These are phyloP conservation scores for Phytophthora pluvialis DNA, from an alignment of 352 stramenopile genomes.

Conservation along the genomic window DNA sequence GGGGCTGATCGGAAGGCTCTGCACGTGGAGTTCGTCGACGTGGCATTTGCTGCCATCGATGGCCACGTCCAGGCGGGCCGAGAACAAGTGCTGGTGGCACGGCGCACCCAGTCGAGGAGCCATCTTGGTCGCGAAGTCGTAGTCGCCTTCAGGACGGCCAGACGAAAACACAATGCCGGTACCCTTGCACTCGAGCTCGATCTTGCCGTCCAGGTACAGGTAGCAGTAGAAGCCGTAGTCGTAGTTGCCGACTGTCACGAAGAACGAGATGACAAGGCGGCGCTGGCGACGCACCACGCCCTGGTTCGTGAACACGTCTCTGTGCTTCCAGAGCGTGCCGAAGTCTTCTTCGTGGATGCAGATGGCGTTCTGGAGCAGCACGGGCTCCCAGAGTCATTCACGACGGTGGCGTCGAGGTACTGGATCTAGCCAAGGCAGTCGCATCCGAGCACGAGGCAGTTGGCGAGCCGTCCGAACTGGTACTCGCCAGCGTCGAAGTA, in stretches of 20 bases:
- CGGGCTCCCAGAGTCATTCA: conserved; percentile 55
- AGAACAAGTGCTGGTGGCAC: conserved; percentile 84
- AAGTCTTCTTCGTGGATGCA: conserved; percentile 89
- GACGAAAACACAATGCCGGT: conserved; percentile 82
- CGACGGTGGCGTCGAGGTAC: conserved; percentile 81
- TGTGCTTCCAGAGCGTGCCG: conserved; percentile 83
- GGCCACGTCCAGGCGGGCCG: conserved; percentile 72
- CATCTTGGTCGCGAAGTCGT: conserved; percentile 53
- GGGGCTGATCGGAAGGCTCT: conserved; percentile 43
- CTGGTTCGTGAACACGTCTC: conserved; percentile 29
- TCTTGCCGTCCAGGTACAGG: conserved; percentile 74
- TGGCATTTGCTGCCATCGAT: conserved; percentile 64
- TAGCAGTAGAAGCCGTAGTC: conserved; percentile 85
- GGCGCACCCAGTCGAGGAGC: conserved; percentile 65
- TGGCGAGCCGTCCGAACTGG: conserved; percentile 70
- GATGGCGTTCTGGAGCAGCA: conserved; percentile 70
- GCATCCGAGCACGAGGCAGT: conserved; percentile 76
- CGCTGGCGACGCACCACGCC: conserved; percentile 59
- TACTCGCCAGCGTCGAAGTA: conserved; percentile 88
- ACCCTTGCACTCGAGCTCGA: conserved; percentile 83
- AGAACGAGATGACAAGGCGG: conserved; percentile 79
- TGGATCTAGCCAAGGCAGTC: conserved; percentile 87
- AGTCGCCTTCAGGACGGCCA: conserved; percentile 55
- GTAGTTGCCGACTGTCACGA: conserved; percentile 88
- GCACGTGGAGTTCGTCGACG: conserved; percentile 61